These are phyloP conservation scores for Medicago arabica DNA, from an alignment of 306 rosid species.

Conservation along the genomic window DNA sequence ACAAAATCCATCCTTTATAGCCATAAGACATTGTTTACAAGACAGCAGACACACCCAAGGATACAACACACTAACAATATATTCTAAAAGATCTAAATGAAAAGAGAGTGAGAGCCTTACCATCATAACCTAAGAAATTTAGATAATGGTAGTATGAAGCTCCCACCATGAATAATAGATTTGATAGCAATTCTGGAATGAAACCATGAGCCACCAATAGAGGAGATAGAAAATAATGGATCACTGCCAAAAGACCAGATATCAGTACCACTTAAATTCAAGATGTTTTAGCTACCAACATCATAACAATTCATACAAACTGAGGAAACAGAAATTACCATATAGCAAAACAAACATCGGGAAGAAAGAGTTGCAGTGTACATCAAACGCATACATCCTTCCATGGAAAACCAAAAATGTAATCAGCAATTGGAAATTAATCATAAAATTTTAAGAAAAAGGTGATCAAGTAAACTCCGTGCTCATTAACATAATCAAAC, in stretches of 20 bases:
- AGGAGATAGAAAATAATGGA: slow-evolving; percentile 96
- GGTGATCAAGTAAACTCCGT: not conserved
- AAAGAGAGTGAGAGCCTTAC: slow-evolving; percentile 51
- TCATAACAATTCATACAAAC: slow-evolving; percentile 25
- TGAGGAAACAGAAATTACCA: slow-evolving; percentile 61
- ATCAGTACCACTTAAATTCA: slow-evolving; percentile 43
- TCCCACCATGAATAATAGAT: slow-evolving; percentile 93
- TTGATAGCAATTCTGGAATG: slow-evolving; percentile 88
- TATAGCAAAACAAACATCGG: slow-evolving; percentile 92
- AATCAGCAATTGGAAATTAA: slow-evolving; percentile 42
- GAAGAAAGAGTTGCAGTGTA: slow-evolving; percentile 99
- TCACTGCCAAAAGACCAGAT: slow-evolving; percentile 72
- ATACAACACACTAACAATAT: slow-evolving; percentile 18
- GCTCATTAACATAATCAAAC: slow-evolving; percentile 23
- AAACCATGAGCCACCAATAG: slow-evolving; percentile 95
- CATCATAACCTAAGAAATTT: slow-evolving; percentile 98
- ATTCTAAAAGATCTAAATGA: slow-evolving; percentile 3
- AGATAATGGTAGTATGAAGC: slow-evolving; percentile 96
- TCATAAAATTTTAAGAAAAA: slow-evolving; percentile 29
- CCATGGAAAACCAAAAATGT: slow-evolving; percentile 44
- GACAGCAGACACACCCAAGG: slow-evolving; percentile 32
- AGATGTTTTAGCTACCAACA: slow-evolving; percentile 30
- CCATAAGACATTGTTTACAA: slow-evolving; percentile 14
- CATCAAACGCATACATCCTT: slow-evolving; percentile 98
- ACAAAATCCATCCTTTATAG: not conserved